Percentiles rank a stretch among this genome's conserved stretches.
Conservation (phyloP, 2,329 filamentous ascomycete species). For the Kalaharituber pfeilii region DNA sequence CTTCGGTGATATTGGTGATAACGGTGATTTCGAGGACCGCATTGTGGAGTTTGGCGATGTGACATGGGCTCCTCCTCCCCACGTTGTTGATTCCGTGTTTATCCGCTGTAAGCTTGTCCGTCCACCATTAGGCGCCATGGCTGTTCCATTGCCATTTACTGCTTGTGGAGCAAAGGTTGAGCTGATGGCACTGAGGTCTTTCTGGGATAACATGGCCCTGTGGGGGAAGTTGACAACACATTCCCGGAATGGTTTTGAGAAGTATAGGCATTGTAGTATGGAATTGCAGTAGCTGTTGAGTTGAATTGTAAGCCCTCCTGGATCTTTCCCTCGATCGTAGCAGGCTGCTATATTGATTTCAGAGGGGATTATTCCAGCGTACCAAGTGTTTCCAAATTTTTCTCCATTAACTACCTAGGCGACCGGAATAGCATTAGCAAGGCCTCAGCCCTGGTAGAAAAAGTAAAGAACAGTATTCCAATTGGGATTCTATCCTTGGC, state of each 20-base stretch:
- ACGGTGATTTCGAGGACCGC: constrained; percentile 33
- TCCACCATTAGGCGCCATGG: constrained; percentile 38
- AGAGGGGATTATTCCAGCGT: too few relatives aligned
- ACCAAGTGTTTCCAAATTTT: constrained; percentile 92
- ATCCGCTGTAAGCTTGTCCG: constrained; percentile 38
- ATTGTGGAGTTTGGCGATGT: constrained; percentile 33
- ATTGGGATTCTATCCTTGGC: constrained; percentile 15
- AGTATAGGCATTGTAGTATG: constrained; percentile 91
- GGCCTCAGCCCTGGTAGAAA: neutral
- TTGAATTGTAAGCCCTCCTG: neutral
- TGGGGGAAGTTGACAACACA: constrained; percentile 82
- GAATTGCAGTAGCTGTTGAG: constrained; percentile 81
- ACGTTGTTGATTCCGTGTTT: constrained; percentile 38
- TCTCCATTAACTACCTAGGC: constrained; percentile 5
- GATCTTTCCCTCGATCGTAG: neutral
- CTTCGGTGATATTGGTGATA: constrained; percentile 25
- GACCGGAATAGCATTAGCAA: neutral
- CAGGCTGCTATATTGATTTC: constrained; percentile 3
- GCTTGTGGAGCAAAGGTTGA: constrained; percentile 32
- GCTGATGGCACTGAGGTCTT: constrained; percentile 36
- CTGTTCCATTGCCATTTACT: constrained; percentile 33
- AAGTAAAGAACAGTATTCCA: constrained; percentile 8
- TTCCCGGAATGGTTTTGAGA: constrained; percentile 84
- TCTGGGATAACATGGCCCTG: constrained; percentile 31
- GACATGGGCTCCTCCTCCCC: constrained; percentile 32